phyloP scores from a whole-genome alignment of 225 moss, liverwort and hornwort genomes.

The Ulota crispa region DNA sequence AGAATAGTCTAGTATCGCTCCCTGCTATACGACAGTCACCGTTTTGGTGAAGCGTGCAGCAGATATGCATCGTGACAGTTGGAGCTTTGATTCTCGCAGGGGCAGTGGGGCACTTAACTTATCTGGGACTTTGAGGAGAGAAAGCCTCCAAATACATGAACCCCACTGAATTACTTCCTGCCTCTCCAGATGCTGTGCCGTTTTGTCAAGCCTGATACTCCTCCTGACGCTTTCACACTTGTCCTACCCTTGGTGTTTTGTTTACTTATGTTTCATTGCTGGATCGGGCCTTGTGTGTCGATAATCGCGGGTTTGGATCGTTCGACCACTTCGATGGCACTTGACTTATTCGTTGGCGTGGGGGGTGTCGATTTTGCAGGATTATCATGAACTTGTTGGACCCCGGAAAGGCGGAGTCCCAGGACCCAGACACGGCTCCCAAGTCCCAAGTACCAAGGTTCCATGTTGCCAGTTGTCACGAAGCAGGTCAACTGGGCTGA shows the following conservation, averaged over 20 bases:
- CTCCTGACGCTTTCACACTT: background rate
- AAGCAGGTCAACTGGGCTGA: background rate
- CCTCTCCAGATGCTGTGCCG: background rate
- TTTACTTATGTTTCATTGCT: background rate
- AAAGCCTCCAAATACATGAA: background rate
- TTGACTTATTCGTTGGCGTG: background rate
- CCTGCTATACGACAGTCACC: background rate
- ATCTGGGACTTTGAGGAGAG: background rate
- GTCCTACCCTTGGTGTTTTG: background rate
- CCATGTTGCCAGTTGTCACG: background rate
- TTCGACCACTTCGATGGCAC: too few relatives aligned
- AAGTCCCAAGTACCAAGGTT: background rate
- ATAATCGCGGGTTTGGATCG: background rate
- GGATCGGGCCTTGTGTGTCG: background rate
- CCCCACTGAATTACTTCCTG: background rate
- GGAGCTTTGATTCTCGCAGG: background rate
- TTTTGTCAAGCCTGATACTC: background rate
- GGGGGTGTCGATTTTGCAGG: background rate
- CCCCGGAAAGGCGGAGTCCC: background rate
- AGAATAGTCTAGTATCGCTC: too few relatives aligned
- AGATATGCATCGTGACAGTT: background rate
- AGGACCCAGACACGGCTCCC: background rate
- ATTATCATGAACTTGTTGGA: background rate
- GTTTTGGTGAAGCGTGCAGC: background rate
- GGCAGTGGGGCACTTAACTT: background rate